Percentiles rank a stretch among this genome's conserved stretches.
Conservation (phyloP, 768 basidiomycete genomes). For the Tricholoma saponaceum region DNA sequence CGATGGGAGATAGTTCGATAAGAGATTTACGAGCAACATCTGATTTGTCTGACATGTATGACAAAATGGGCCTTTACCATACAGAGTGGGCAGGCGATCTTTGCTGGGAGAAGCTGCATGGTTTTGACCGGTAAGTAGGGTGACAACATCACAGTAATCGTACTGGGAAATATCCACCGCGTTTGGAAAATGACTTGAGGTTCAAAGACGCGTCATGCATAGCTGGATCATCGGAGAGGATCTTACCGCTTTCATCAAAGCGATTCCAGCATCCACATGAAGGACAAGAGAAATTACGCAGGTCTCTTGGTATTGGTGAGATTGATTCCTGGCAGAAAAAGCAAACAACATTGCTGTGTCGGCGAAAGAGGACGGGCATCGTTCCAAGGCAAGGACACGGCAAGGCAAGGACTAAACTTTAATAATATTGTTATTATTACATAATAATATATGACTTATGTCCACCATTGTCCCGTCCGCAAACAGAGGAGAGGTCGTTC, state of each 20-base stretch:
- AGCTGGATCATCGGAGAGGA: slow-evolving; percentile 81
- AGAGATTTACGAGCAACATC: slow-evolving; percentile 76
- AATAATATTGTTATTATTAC: neutral
- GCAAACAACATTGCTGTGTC: slow-evolving; percentile 49
- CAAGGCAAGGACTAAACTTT: neutral
- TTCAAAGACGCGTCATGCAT: slow-evolving; percentile 84
- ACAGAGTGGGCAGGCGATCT: slow-evolving; percentile 61
- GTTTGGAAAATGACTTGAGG: slow-evolving; percentile 59
- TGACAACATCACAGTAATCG: neutral
- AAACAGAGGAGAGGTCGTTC: slow-evolving; percentile 52
- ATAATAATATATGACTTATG: slow-evolving; percentile 38
- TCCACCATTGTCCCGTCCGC: slow-evolving; percentile 49
- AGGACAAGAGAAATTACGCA: slow-evolving; percentile 60
- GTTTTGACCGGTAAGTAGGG: neutral
- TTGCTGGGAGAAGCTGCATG: slow-evolving; percentile 61
- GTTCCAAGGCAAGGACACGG: neutral
- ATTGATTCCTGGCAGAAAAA: slow-evolving; percentile 63
- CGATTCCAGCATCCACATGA: slow-evolving; percentile 74
- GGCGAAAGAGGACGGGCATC: slow-evolving; percentile 49
- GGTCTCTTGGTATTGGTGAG: slow-evolving; percentile 39
- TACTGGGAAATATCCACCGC: slow-evolving; percentile 44
- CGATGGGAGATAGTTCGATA: slow-evolving; percentile 85
- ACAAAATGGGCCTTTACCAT: slow-evolving; percentile 69
- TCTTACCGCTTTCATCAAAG: slow-evolving; percentile 67
- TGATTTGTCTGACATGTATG: slow-evolving; percentile 92